Evolutionary conservation across 768 basidiomycete genomes (phyloP).

Genomic region (Daedaleopsis sinensis): DNA sequence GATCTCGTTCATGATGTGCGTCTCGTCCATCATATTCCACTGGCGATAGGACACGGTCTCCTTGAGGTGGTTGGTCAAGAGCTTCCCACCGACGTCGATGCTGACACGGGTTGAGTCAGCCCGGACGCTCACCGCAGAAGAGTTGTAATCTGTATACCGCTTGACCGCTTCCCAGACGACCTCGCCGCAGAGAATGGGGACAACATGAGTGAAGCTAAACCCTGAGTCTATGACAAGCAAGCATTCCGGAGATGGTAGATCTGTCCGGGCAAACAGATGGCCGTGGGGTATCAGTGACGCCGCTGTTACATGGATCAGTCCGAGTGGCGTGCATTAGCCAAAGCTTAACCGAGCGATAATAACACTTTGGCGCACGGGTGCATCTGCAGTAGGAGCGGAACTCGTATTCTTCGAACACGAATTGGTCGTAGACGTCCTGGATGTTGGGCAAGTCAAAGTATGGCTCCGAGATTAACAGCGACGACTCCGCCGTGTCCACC

Average conservation of each 20-base stretch:
- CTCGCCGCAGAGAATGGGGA: slow-evolving; percentile 76
- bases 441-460: slow-evolving; percentile 93
- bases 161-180: slow-evolving; percentile 83
- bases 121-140: background rate
- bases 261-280: slow-evolving; percentile 57
- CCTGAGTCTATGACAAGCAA: slow-evolving; percentile 85
- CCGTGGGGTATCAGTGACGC: slow-evolving; percentile 81
- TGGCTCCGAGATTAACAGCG: slow-evolving; percentile 89
- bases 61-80: slow-evolving; percentile 94
- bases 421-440: slow-evolving; percentile 92
- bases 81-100: slow-evolving; percentile 93
- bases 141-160: slow-evolving; percentile 50
- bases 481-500: slow-evolving; percentile 74
- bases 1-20: slow-evolving; percentile 89
- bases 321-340: background rate
- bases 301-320: slow-evolving; percentile 45
- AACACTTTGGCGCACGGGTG: slow-evolving; percentile 61
- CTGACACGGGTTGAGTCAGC: slow-evolving; percentile 41
- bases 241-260: slow-evolving; percentile 69
- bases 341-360: slow-evolving; percentile 21
- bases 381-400: slow-evolving; percentile 81
- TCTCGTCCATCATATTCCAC: slow-evolving; percentile 99
- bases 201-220: slow-evolving; percentile 92
- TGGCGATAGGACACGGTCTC: slow-evolving; percentile 93
- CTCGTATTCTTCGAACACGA: slow-evolving; percentile 96